Base-by-base conservation (phyloP, 1,284 basidiomycete species). In the Rhodotorula glutinis region DNA sequence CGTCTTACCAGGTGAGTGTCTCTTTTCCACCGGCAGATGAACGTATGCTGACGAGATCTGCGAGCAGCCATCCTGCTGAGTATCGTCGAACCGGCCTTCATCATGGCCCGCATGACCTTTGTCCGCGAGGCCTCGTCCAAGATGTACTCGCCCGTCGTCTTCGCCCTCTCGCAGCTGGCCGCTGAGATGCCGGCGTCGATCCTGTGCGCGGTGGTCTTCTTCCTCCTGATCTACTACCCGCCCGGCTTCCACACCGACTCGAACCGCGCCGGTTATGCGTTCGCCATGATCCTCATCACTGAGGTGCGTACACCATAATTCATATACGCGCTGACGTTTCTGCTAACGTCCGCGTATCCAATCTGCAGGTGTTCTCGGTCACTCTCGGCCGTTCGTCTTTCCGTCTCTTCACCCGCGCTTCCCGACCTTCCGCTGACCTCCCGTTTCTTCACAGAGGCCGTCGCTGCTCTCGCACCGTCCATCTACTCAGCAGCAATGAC, bases 101-200 rank as follows among this genome's bases (percentile, higher is more conserved):
- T 51, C 49, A 29, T 51, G 49, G 49, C 49, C 25, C 78, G 82
- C 80, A 79, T 80, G 62, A 85, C 84, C 46, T 88, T 88, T 78
- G 84, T 89, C 69, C 84, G 89, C 78, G 87, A 87, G 73, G 76
- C 79, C 0, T 78, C 76, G n/a, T 81, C 80, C 53, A 81, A 81
- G 76, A 82, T 82, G 69, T 91, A 91, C 77, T 88, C 86, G 1
- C 87, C 88, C 0, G 86, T 85, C 67, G 88, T 91, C 55, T 94
- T 94, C 76, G 89, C 91, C 19, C 83, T 90, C 9, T 46, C 55
- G 25, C 91, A 92, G 76, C 82, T 93, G 51, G 77, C 90, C 27
- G 88, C 90, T 62, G 91, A 94, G 79, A 85, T 89, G 71, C 91
- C 89, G 2, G 89, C 90, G 79, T 88, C 85, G 53, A 46, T 74